These are phyloP conservation scores for Malassezia nana DNA, from an alignment of 1,284 basidiomycete species.

Conservation along the genomic window DNA sequence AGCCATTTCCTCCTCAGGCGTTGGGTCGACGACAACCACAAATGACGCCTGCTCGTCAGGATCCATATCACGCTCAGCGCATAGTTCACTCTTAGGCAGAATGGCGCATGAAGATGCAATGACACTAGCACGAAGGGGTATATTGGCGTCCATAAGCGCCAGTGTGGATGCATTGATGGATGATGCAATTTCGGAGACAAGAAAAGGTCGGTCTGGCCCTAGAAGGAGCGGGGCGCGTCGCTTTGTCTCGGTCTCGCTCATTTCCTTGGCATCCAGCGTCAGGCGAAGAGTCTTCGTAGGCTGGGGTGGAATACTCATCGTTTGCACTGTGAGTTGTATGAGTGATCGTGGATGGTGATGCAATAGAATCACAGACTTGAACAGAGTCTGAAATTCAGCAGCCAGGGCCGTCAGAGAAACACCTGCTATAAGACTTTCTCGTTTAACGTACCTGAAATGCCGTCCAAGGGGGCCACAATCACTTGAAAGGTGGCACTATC, in stretches of 20 bases:
- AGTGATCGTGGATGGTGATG: constrained; percentile 53
- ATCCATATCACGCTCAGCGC: background rate
- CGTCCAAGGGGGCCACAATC: constrained; percentile 51
- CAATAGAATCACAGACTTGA: constrained; percentile 49
- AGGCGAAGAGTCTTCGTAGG: constrained; percentile 8
- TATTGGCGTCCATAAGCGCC: constrained; percentile 51
- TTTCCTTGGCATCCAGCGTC: background rate
- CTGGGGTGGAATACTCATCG: constrained; percentile 45
- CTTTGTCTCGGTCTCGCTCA: background rate
- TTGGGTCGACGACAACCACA: constrained; percentile 32
- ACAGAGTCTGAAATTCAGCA: constrained; percentile 16
- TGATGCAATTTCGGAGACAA: constrained; percentile 49
- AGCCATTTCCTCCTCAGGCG: constrained; percentile 27
- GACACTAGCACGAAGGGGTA: constrained; percentile 50
- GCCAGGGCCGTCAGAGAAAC: constrained; percentile 22
- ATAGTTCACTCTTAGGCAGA: constrained; percentile 22
- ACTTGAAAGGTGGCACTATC: constrained; percentile 54
- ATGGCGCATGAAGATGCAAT: constrained; percentile 51
- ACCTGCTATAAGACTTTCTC: background rate
- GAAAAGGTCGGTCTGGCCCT: constrained; percentile 35
- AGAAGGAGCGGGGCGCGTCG: constrained; percentile 29
- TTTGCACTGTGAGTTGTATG: constrained; percentile 60
- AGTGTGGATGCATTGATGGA: constrained; percentile 55
- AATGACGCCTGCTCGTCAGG: background rate
- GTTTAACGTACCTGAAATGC: constrained; percentile 40